Percentiles rank a stretch among this genome's conserved stretches.
Evolutionary conservation across 2,329 filamentous ascomycete genomes (phyloP).

Genomic region (Neonectria coccinea): DNA sequence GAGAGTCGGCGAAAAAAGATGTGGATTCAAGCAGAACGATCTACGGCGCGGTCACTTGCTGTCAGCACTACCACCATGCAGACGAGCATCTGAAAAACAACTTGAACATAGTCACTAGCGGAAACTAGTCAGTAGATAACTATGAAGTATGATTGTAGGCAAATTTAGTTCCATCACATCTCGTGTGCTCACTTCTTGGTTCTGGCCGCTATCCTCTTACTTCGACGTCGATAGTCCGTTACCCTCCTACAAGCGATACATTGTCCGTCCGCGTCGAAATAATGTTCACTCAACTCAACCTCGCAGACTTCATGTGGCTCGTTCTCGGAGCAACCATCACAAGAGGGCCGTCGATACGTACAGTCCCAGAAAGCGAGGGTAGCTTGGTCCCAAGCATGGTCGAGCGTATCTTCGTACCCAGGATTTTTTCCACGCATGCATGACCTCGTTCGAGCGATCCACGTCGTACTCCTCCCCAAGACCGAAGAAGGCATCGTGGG

Average conservation of each 20-base stretch:
- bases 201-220: conserved; percentile 21
- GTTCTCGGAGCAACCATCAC: conserved; percentile 13
- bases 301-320: conserved; percentile 23
- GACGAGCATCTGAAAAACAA: too few relatives aligned
- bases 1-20: neutral
- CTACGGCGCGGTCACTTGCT: too few relatives aligned
- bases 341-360: conserved; percentile 14
- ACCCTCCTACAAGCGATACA: conserved; percentile 32
- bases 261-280: conserved; percentile 30
- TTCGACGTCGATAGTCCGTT: conserved; percentile 21
- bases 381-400: neutral
- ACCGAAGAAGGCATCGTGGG: neutral
- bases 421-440: conserved; percentile 2
- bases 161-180: neutral
- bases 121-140: too few relatives aligned
- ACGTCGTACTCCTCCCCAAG: neutral
- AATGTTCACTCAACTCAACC: conserved; percentile 30
- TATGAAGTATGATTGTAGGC: too few relatives aligned
- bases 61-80: too few relatives aligned
- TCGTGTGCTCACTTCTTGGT: neutral
- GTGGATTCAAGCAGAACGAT: too few relatives aligned
- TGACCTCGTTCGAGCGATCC: neutral
- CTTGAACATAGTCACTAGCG: too few relatives aligned
- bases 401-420: neutral
- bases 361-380: conserved; percentile 12